Conservation (phyloP, 2,329 filamentous ascomycete species). For the Venturia carpophila region DNA sequence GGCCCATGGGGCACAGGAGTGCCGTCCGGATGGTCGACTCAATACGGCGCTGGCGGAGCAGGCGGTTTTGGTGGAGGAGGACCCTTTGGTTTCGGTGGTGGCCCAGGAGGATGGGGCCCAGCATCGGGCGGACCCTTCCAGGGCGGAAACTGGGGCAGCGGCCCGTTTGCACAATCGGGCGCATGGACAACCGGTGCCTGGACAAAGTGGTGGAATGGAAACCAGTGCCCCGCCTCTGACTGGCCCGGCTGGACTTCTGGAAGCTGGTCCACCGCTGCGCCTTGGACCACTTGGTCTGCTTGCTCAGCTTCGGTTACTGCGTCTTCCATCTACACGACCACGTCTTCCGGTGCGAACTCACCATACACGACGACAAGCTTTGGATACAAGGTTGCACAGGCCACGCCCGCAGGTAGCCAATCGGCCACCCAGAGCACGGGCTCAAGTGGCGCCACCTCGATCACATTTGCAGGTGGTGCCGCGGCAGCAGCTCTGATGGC, state of each 20-base stretch:
- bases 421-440: not conserved
- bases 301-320: slow-evolving; percentile 19
- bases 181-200: slow-evolving; percentile 20
- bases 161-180: slow-evolving; percentile 16
- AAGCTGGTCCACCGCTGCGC: slow-evolving; percentile 17
- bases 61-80: slow-evolving; percentile 14
- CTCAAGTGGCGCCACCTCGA: not conserved
- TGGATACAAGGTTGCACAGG: slow-evolving; percentile 19
- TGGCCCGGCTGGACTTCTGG: slow-evolving; percentile 20
- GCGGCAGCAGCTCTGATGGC: slow-evolving; percentile 9
- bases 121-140: slow-evolving; percentile 10
- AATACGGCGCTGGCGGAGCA: slow-evolving; percentile 10
- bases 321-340: slow-evolving; percentile 19
- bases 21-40: slow-evolving; percentile 10
- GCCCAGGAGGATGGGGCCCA: slow-evolving; percentile 17
- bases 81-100: slow-evolving; percentile 15
- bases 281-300: slow-evolving; percentile 20
- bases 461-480: slow-evolving; percentile 13
- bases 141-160: slow-evolving; percentile 3
- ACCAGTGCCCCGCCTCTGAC: slow-evolving; percentile 17
- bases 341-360: not conserved
- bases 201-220: slow-evolving; percentile 18
- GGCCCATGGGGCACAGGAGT: slow-evolving; percentile 16
- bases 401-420: not conserved
- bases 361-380: slow-evolving; percentile 18